Evolutionary conservation across 257 asterid genomes (phyloP), one percentile per base, ranked within the genome.

Genomic region (Ballota nigra): DNA sequence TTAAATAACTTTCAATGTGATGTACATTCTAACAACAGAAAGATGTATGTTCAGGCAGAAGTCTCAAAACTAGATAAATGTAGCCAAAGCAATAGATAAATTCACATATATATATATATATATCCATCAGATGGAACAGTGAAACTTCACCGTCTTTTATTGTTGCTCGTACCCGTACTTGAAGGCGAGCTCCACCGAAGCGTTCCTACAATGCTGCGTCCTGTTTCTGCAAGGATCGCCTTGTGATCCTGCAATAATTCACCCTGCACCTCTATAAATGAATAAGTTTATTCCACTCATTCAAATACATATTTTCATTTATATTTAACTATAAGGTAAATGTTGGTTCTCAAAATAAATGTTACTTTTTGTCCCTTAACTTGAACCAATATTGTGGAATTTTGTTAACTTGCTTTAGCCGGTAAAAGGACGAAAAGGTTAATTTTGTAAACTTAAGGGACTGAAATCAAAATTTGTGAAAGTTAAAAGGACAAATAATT

Each of bases 191-290:
- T 72, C 80, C 62, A 22, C 41, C 64, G 75, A 78, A 64, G 76
- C 64, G 70, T 52, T 73, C 52, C 80, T 80, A 71, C 81, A 78
- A 49, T 68, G 62, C 65, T 57, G 71, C 36, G 28, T 66, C 65
- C 70, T 45, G 60, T 78, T 73, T 58, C 73, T 75, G 65, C 74
- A 58, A 1, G 71, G 66, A 26, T 59, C 84, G 36, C 55, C 56
- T 69, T 72, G 58, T 20, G 78, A 49, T 40, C 84, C 87, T 71
- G 83, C 77, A 78, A 72, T 63, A 31, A 71, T 70, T 79, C 90
- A 83, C 61, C 84, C 83, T 83, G 88, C 82, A 79, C 65, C 60
- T 76, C 80, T 72, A 75, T 77, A 77, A 84, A 79, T 79, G 80
- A 82, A 73, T 78, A 74, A 66, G 79, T 22, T 20, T 53, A 53